A percentile compares a stretch with the other conserved stretches of the same genome.
phyloP scores from a whole-genome alignment of 1,284 basidiomycete genomes.

The Earliella scabrosa region DNA sequence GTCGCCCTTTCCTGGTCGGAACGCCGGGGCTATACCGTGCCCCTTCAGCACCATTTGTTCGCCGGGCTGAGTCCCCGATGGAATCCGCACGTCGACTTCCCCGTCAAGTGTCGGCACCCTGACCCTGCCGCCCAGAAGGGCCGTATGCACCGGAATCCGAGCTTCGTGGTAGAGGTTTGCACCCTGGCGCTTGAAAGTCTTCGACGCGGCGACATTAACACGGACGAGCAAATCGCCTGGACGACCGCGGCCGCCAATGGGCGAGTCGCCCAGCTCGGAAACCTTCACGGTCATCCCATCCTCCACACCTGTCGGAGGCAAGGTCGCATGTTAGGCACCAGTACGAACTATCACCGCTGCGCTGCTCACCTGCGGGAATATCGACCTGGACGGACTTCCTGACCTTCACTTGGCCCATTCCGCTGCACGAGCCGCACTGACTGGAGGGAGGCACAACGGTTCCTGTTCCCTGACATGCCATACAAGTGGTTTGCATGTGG shows the following conservation, averaged over 20 bases:
- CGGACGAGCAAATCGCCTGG: constrained; percentile 90
- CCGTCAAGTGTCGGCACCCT: constrained; percentile 96
- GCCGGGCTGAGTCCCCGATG: constrained; percentile 93
- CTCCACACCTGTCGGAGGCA: constrained; percentile 74
- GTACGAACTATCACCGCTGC: constrained; percentile 9
- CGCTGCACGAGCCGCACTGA: constrained; percentile 83
- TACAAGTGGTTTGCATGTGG: constrained; percentile 96
- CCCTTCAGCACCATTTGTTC: constrained; percentile 96
- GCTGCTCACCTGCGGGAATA: constrained; percentile 78
- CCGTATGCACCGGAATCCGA: constrained; percentile 90
- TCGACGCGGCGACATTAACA: constrained; percentile 84
- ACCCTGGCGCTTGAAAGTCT: constrained; percentile 91
- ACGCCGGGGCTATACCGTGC: constrained; percentile 81
- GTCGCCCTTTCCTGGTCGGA: constrained; percentile 80
- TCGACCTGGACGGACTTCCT: constrained; percentile 83
- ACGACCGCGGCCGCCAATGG: constrained; percentile 77
- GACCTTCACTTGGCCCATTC: constrained; percentile 87
- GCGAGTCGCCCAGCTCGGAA: constrained; percentile 85
- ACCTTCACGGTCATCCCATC: constrained; percentile 95
- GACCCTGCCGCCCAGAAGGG: constrained; percentile 90
- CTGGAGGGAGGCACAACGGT: constrained; percentile 79
- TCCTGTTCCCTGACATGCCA: constrained; percentile 85
- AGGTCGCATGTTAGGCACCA: constrained; percentile 13
- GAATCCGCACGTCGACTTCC: constrained; percentile 94
- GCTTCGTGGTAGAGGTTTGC: constrained; percentile 91